Conservation (phyloP, 2,329 filamentous ascomycete genomes). For the Aspergillus texensis region DNA sequence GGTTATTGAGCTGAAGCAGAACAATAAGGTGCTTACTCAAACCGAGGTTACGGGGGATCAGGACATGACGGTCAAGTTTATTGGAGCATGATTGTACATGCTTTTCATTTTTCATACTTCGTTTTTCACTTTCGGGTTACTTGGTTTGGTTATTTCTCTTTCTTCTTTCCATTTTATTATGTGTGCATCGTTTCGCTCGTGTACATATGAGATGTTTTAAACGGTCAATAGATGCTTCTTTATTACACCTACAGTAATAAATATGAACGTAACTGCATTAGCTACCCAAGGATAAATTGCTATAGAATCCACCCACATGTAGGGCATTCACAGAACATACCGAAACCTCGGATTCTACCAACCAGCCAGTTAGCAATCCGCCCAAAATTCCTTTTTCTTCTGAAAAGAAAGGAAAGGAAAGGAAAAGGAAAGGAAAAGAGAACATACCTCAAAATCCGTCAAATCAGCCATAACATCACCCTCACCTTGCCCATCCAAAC, state of each 20-base stretch:
- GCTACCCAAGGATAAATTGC: no score
- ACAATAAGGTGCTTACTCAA: constrained; percentile 36
- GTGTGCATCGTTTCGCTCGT: not conserved
- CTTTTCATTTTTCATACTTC: not conserved
- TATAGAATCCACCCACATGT: not conserved
- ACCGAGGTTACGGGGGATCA: constrained; percentile 28
- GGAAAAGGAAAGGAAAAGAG: not conserved
- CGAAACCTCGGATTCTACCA: constrained; percentile 9
- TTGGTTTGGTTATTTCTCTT: not conserved
- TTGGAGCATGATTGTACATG: constrained; percentile 6
- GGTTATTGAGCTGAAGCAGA: constrained; percentile 53
- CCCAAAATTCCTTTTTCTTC: not conserved
- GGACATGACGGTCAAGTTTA: constrained; percentile 31
- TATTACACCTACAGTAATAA: no score
- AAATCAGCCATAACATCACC: constrained; percentile 25
- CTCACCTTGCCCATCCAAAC: not conserved
- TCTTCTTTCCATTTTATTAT: not conserved
- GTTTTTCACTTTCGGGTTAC: not conserved
- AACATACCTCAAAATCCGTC: constrained; percentile 32
- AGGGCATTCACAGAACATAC: constrained; percentile 4
- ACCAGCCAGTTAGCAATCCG: not conserved
- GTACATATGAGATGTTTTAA: not conserved
- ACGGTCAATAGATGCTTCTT: not conserved
- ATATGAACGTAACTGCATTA: not conserved
- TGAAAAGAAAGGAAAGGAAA: not conserved